Percentiles rank a stretch among this genome's conserved stretches.
These are phyloP conservation scores for Ramularia endophylla DNA, from an alignment of 2,329 filamentous ascomycete species.

Conservation along the genomic window DNA sequence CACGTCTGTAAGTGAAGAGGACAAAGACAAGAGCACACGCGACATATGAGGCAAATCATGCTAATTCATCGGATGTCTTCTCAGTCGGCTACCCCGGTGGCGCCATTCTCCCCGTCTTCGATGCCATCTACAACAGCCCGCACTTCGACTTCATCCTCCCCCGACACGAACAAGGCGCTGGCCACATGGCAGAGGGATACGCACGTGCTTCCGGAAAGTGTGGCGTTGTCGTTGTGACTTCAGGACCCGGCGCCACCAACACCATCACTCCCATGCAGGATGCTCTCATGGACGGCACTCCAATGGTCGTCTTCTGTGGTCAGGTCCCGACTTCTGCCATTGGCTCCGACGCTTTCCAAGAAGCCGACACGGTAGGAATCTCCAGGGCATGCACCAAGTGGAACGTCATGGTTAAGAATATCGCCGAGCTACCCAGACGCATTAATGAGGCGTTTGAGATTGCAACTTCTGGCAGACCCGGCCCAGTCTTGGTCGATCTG, in stretches of 20 bases:
- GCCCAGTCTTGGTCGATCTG: constrained; percentile 89
- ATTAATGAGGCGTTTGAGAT: constrained; percentile 99
- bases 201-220: constrained; percentile 89
- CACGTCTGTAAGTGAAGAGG: constrained; percentile 72
- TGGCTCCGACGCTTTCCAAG: constrained; percentile 94
- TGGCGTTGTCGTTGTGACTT: constrained; percentile 94
- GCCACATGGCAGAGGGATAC: constrained; percentile 98
- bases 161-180: constrained; percentile 93
- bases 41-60: constrained; percentile 10
- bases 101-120: constrained; percentile 95
- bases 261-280: constrained; percentile 96
- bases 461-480: constrained; percentile 86
- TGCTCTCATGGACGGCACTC: constrained; percentile 89
- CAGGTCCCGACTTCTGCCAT: constrained; percentile 89
- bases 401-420: constrained; percentile 98
- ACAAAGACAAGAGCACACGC: neutral
- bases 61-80: constrained; percentile 15
- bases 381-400: constrained; percentile 95
- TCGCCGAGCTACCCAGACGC: constrained; percentile 83
- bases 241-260: constrained; percentile 93
- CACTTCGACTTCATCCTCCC: constrained; percentile 96
- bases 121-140: constrained; percentile 97
- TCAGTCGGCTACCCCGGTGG: constrained; percentile 74
- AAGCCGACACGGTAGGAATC: constrained; percentile 91
- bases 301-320: constrained; percentile 91